These are phyloP conservation scores for Lanmaoa rubissima DNA, from an alignment of 768 basidiomycete species.

Conservation along the genomic window DNA sequence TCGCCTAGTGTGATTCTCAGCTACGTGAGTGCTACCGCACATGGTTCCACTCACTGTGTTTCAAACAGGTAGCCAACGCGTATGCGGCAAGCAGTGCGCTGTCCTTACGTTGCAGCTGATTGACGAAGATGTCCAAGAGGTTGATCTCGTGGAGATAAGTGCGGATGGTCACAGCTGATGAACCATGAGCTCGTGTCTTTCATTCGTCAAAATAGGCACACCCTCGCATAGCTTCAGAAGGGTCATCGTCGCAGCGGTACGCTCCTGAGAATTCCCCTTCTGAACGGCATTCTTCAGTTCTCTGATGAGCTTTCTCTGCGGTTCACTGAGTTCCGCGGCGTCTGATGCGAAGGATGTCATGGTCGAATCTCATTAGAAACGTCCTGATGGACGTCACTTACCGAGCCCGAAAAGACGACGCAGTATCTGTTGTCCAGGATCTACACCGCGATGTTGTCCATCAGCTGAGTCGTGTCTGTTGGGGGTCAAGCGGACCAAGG, in stretches of 20 bases:
- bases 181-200: background rate
- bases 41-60: conserved; percentile 9
- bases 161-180: conserved; percentile 8
- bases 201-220: background rate
- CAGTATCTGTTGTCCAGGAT: conserved; percentile 4
- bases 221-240: conserved; percentile 22
- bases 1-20: conserved; percentile 5
- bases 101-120: conserved; percentile 15
- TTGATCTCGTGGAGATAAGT: conserved; percentile 3
- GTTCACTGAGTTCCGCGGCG: background rate
- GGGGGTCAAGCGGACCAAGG: conserved; percentile 8
- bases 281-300: conserved; percentile 5
- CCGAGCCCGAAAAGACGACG: conserved; percentile 18
- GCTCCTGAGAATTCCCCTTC: conserved; percentile 9
- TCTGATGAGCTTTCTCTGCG: conserved; percentile 9
- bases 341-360: conserved; percentile 1
- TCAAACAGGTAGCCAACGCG: conserved; percentile 16
- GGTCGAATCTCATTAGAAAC: background rate
- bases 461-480: background rate
- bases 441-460: background rate
- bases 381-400: background rate
- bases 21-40: background rate
- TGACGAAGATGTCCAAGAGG: conserved; percentile 12
- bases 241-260: conserved; percentile 24
- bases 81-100: conserved; percentile 23